Evolutionary conservation across 805 yeast genomes (phyloP).

Genomic region (Zygoascus tannicola): DNA sequence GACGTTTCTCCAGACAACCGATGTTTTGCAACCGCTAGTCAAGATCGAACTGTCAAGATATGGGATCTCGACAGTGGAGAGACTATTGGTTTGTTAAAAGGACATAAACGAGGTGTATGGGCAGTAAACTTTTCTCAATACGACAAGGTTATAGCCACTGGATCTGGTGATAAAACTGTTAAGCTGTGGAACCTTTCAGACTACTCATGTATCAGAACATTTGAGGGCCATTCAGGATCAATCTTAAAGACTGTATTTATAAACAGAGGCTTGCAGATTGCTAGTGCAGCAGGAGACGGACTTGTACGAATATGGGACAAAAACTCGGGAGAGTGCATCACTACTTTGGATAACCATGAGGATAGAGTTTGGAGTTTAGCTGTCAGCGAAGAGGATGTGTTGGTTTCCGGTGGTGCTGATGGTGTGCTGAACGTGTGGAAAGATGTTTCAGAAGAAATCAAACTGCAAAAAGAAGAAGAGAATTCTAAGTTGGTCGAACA

Average conservation of each 20-base stretch:
- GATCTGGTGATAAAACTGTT: constrained; percentile 71
- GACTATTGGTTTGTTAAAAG: constrained; percentile 69
- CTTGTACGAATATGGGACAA: constrained; percentile 86
- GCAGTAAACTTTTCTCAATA: constrained; percentile 67
- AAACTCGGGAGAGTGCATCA: constrained; percentile 59
- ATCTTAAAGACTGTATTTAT: constrained; percentile 74
- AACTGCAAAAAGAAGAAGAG: constrained; percentile 41
- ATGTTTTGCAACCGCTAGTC: constrained; percentile 85
- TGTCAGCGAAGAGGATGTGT: constrained; percentile 40
- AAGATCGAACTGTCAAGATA: constrained; percentile 81
- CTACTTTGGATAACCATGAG: constrained; percentile 82
- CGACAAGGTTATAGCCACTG: constrained; percentile 69
- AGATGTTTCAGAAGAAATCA: constrained; percentile 73
- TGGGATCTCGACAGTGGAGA: constrained; percentile 89
- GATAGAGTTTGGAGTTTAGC: constrained; percentile 79
- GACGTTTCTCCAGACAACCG: constrained; percentile 89
- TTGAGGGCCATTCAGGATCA: constrained; percentile 92
- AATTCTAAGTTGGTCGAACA: constrained; percentile 63
- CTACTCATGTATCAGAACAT: constrained; percentile 65
- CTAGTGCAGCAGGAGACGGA: constrained; percentile 86
- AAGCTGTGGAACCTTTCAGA: constrained; percentile 83
- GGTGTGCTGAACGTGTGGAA: constrained; percentile 85
- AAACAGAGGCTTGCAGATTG: constrained; percentile 55
- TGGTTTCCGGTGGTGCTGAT: constrained; percentile 90
- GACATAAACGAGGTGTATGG: constrained; percentile 95